A percentile compares a stretch with the other conserved stretches of the same genome.
Evolutionary conservation across 2,329 filamentous ascomycete genomes (phyloP).

Genomic region (Aspergillus nomiae): DNA sequence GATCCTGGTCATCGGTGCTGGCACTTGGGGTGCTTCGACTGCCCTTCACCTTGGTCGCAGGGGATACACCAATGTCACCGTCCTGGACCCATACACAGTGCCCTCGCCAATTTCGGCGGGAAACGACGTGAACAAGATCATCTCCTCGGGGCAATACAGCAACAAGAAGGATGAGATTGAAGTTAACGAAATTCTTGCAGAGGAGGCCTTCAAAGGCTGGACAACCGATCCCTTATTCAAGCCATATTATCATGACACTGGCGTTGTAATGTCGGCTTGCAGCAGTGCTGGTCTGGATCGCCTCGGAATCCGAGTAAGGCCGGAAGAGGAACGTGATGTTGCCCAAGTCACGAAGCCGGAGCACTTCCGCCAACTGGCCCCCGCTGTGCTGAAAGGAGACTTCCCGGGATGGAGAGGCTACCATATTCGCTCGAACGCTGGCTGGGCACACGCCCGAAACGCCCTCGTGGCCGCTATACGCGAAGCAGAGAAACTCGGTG

Average conservation of each 20-base stretch:
- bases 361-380: constrained; percentile 53
- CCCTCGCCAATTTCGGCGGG: constrained; percentile 52
- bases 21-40: constrained; percentile 51
- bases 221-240: constrained; percentile 47
- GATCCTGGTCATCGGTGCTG: constrained; percentile 52
- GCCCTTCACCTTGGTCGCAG: constrained; percentile 48
- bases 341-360: constrained; percentile 42
- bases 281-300: constrained; percentile 39
- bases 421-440: constrained; percentile 46
- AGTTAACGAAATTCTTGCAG: constrained; percentile 27
- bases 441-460: constrained; percentile 55
- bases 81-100: constrained; percentile 51
- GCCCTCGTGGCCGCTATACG: constrained; percentile 47
- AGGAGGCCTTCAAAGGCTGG: constrained; percentile 46
- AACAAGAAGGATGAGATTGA: constrained; percentile 35
- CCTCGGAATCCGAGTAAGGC: constrained; percentile 35
- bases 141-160: constrained; percentile 31
- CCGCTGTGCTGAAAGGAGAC: constrained; percentile 47
- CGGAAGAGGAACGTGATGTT: constrained; percentile 31
- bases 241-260: constrained; percentile 49
- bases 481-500: constrained; percentile 50
- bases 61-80: constrained; percentile 52
- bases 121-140: constrained; percentile 53
- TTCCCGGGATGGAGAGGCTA: constrained; percentile 50
- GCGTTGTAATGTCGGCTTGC: constrained; percentile 47